A percentile compares a stretch with the other conserved stretches of the same genome.
Evolutionary conservation across 1,284 basidiomycete species (phyloP).

Genomic region (Pyrrhoderma lamaoense): DNA sequence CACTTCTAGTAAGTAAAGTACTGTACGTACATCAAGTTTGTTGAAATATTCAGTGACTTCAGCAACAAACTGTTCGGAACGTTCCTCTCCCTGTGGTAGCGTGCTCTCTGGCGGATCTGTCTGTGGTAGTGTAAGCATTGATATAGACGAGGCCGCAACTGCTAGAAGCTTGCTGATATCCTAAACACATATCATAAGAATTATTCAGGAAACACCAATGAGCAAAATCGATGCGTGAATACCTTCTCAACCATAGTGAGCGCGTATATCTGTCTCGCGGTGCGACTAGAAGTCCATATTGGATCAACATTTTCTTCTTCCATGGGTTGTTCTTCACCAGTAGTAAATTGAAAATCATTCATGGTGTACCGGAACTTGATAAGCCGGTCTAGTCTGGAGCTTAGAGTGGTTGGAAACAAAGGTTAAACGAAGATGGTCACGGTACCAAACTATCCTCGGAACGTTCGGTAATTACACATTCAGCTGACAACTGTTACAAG

Average conservation of each 20-base stretch:
- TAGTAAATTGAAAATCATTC: not conserved
- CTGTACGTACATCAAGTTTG: slow-evolving; percentile 52
- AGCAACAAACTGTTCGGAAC: slow-evolving; percentile 74
- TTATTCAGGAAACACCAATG: not conserved
- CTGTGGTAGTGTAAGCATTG: slow-evolving; percentile 69
- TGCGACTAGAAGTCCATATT: slow-evolving; percentile 73
- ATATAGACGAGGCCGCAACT: slow-evolving; percentile 67
- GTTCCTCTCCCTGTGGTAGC: slow-evolving; percentile 70
- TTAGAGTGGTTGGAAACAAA: too few species aligned
- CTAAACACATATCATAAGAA: slow-evolving; percentile 29
- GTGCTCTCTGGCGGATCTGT: slow-evolving; percentile 58
- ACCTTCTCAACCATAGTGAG: slow-evolving; percentile 80
- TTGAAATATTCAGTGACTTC: slow-evolving; percentile 81
- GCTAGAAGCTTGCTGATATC: slow-evolving; percentile 67
- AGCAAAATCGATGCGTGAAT: slow-evolving; percentile 12
- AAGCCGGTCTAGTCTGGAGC: too few species aligned
- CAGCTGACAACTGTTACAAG: too few species aligned
- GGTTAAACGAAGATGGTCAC: too few species aligned
- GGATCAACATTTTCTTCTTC: slow-evolving; percentile 37
- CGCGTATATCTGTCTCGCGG: slow-evolving; percentile 72
- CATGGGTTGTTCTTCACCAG: not conserved
- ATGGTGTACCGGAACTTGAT: too few species aligned
- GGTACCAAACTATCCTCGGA: too few species aligned
- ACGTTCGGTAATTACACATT: too few species aligned
- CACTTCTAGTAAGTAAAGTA: slow-evolving; percentile 8